Conservation (phyloP, 1,284 basidiomycete genomes). For the Moesziomyces sp. region DNA sequence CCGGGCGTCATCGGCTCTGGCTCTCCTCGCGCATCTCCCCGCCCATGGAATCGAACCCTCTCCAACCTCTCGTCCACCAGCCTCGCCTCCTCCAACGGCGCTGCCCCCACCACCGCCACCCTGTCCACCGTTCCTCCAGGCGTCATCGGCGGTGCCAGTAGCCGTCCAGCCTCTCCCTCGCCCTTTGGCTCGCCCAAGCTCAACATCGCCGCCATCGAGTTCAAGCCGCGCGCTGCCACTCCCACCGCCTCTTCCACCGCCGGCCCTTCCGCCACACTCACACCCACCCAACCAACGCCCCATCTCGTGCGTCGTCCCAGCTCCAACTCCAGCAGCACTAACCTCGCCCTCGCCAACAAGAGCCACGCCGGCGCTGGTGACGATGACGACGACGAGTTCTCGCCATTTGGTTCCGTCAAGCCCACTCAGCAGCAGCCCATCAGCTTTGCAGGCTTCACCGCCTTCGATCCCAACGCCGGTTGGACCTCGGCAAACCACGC, state of each 20-base stretch:
- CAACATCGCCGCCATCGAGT: conserved; percentile 60
- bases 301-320: conserved; percentile 37
- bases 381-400: conserved; percentile 73
- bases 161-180: conserved; percentile 54
- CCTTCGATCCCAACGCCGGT: conserved; percentile 32
- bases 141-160: conserved; percentile 19
- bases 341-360: conserved; percentile 52
- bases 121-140: conserved; percentile 49
- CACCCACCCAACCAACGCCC: conserved; percentile 29
- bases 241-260: conserved; percentile 11
- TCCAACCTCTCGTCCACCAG: conserved; percentile 46
- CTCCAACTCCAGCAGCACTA: conserved; percentile 48
- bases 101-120: conserved; percentile 7
- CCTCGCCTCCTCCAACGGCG: conserved; percentile 28
- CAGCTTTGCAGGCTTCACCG: conserved; percentile 31
- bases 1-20: conserved; percentile 56
- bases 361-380: conserved; percentile 63
- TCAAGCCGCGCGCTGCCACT: conserved; percentile 50
- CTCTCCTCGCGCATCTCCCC: conserved; percentile 53
- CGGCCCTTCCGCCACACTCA: conserved; percentile 16
- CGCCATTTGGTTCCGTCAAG: conserved; percentile 70
- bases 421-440: conserved; percentile 28
- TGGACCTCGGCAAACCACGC: conserved; percentile 25
- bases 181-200: conserved; percentile 60
- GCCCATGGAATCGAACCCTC: conserved; percentile 47